Conservation (phyloP, 768 basidiomycete species). For the Austroboletus eburneus region DNA sequence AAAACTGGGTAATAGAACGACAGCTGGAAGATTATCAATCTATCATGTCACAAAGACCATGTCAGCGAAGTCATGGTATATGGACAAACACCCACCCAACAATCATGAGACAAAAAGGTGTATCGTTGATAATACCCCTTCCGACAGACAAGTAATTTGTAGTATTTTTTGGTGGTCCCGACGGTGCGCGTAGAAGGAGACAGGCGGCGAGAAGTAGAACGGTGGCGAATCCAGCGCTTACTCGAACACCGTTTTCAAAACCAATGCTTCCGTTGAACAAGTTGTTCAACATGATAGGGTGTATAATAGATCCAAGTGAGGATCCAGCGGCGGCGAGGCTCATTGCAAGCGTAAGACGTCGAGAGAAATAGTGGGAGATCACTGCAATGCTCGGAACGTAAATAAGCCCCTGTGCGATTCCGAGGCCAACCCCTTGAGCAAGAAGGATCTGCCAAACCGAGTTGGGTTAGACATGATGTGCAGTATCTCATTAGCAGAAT, state of each 20-base stretch:
- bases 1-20: conserved; percentile 51
- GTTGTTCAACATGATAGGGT: conserved; percentile 32
- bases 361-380: conserved; percentile 43
- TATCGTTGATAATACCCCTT: conserved; percentile 12
- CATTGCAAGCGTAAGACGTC: conserved; percentile 40
- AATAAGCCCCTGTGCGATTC: conserved; percentile 43
- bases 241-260: conserved; percentile 47
- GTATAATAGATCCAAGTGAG: conserved; percentile 25
- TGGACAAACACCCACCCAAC: conserved; percentile 15
- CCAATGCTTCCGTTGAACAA: conserved; percentile 11
- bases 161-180: conserved; percentile 28
- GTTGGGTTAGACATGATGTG: not conserved
- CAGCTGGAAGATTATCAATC: conserved; percentile 27
- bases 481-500: not conserved
- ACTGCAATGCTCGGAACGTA: conserved; percentile 44
- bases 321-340: conserved; percentile 40
- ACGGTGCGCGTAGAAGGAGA: conserved; percentile 35
- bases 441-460: conserved; percentile 39
- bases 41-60: too few species aligned
- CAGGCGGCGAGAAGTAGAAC: conserved; percentile 33
- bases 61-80: not conserved
- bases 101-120: conserved; percentile 17
- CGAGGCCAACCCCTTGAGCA: conserved; percentile 44
- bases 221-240: conserved; percentile 41
- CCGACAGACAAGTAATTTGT: conserved; percentile 16